Base-by-base conservation (phyloP, 345 rosid species). In the Bretschneidera sinensis region DNA sequence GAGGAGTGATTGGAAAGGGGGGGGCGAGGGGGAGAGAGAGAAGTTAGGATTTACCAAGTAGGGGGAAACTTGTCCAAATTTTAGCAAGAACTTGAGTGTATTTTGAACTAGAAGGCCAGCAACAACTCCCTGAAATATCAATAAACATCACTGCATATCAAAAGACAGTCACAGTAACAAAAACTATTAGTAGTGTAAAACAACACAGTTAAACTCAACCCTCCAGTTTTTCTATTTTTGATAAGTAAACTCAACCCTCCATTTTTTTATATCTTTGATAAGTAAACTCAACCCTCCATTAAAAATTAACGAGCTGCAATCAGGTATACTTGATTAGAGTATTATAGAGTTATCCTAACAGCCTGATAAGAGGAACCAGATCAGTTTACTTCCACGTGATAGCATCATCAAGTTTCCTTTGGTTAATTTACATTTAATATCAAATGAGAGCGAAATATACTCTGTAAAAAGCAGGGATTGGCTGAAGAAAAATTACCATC, bases 101-200 rank as follows among this genome's bases (percentile, higher is more conserved):
- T 84, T 94, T 72, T 94, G 97, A 67, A 94, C 92, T 67, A 94
- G 76, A 53, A 84, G 92, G 54, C 99, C 99, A 0, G 97, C 95
- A 73, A 94, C 86, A 75, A 94, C 99, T 72, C 96, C 97, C 97
- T 90, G 87, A 61, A 68, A 76, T 64, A 50, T 48, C 19, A 66
- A 60, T 52, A 25, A 24, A 69, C 17, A 63, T 24, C 28, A 51
- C 13, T 19, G 17, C 24, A 66, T 58, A 54, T 62, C 55, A 61
- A 31, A 4, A 4, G 35, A 4, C 9, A 31, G 35, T 31, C 35
- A 31, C 9, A 4, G 4, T 4, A 31, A 31, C 4, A 31, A 9
- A n/a, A 47, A 47, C 4, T 47, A 13, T 6, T 13, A n/a, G n/a
- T n/a, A n/a, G n/a, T n/a, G n/a, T n/a, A 45, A 45, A 2, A 45